A percentile compares a stretch with the other conserved stretches of the same genome.
Evolutionary conservation across 805 yeast genomes (phyloP).

Genomic region (Candida multigemmis): DNA sequence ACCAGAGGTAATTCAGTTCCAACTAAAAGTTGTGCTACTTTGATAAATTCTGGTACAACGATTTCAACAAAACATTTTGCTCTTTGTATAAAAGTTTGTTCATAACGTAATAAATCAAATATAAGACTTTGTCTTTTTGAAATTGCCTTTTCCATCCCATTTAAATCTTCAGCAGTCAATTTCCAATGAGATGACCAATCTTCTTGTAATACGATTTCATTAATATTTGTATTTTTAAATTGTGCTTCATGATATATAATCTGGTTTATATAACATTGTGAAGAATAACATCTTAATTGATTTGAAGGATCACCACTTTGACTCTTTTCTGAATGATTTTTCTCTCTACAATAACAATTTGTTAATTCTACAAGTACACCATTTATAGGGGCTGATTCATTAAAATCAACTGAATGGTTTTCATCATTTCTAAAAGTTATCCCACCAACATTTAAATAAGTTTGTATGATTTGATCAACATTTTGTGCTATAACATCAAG

Average conservation of each 20-base stretch:
- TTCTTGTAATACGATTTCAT: conserved; percentile 25
- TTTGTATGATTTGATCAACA: conserved; percentile 38
- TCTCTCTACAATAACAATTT: conserved; percentile 33
- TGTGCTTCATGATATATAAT: conserved; percentile 16
- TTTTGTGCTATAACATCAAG: conserved; percentile 42
- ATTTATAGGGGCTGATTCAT: conserved; percentile 11
- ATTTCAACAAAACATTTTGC: conserved; percentile 52
- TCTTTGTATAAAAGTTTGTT: conserved; percentile 60
- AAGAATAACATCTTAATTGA: conserved; percentile 23
- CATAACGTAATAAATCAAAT: conserved; percentile 66
- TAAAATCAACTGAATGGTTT: conserved; percentile 6
- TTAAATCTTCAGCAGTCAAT: conserved; percentile 43
- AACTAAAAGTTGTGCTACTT: conserved; percentile 15
- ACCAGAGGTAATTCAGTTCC: conserved; percentile 4
- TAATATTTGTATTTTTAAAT: conserved; percentile 13
- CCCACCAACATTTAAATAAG: conserved; percentile 34
- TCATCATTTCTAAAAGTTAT: conserved; percentile 18
- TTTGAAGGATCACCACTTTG: conserved; percentile 1
- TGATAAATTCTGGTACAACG: conserved; percentile 32
- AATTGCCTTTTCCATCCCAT: conserved; percentile 39
- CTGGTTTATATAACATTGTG: conserved; percentile 24
- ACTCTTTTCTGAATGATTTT: conserved; percentile 6
- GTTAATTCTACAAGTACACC: conserved; percentile 39
- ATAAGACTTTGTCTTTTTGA: conserved; percentile 65
- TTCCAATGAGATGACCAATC: conserved; percentile 68